These are phyloP conservation scores for Microstroma glucosiphilum DNA, from an alignment of 1,284 basidiomycete genomes.

Conservation along the genomic window DNA sequence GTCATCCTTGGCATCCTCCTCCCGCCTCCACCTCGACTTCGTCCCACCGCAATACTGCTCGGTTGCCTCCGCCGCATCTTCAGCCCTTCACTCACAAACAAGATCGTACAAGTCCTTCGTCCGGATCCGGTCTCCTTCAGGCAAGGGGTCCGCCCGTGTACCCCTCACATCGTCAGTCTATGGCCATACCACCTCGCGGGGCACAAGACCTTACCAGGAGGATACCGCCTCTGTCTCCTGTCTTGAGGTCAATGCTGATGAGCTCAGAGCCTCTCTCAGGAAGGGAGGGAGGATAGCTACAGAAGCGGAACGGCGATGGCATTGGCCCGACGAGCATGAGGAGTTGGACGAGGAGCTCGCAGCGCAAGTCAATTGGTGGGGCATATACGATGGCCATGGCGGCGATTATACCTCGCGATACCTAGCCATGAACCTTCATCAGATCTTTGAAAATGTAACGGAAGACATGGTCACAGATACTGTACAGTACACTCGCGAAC, in stretches of 20 bases:
- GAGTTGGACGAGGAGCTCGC: conserved; percentile 38
- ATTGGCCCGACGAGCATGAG: conserved; percentile 28
- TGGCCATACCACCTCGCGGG: conserved; percentile 32
- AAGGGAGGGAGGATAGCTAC: conserved; percentile 14
- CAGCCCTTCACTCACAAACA: neutral
- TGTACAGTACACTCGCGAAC: conserved; percentile 40
- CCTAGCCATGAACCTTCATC: conserved; percentile 34
- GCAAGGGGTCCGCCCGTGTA: conserved; percentile 20
- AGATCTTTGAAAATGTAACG: conserved; percentile 37
- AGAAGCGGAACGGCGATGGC: conserved; percentile 19
- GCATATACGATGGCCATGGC: conserved; percentile 46
- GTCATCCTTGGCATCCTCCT: no score
- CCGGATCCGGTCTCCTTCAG: conserved; percentile 21
- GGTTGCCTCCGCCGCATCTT: neutral
- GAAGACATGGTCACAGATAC: conserved; percentile 42
- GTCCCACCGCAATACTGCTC: no score
- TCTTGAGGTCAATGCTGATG: conserved; percentile 29
- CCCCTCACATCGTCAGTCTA: conserved; percentile 29
- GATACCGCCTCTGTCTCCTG: conserved; percentile 43
- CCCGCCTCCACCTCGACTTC: no score
- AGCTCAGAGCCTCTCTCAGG: conserved; percentile 29
- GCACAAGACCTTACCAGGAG: conserved; percentile 41
- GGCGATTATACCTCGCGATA: conserved; percentile 38
- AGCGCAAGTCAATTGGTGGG: conserved; percentile 47
- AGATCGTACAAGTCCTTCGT: conserved; percentile 23